Conservation (phyloP, 805 yeast species). For the Pichia scutulata region DNA sequence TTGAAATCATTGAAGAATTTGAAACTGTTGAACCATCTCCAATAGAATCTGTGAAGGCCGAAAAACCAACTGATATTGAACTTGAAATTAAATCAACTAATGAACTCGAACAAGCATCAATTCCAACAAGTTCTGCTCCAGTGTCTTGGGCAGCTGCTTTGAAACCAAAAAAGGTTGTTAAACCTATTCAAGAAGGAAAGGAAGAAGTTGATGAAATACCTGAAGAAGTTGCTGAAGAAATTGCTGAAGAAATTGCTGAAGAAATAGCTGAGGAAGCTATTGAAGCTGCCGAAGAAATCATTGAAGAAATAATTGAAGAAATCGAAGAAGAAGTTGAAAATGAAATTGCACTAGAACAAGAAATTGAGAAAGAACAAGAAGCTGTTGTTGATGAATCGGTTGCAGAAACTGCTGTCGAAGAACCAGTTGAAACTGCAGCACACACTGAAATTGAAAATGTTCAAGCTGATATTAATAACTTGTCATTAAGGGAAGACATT, state of each 20-base stretch:
- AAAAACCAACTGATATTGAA: neutral
- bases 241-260: constrained; percentile 5
- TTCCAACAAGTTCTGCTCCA: constrained; percentile 21
- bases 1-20: constrained; percentile 3
- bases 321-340: constrained; percentile 3
- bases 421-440: constrained; percentile 13
- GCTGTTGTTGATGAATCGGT: too few relatives aligned
- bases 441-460: constrained; percentile 9
- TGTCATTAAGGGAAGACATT: constrained; percentile 1
- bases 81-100: constrained; percentile 1
- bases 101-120: constrained; percentile 16
- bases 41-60: neutral
- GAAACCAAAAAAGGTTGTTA: constrained; percentile 12
- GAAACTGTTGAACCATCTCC: neutral
- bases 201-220: constrained; percentile 6
- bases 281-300: constrained; percentile 6
- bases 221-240: constrained; percentile 3
- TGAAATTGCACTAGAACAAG: constrained; percentile 20
- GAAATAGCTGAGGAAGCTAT: neutral
- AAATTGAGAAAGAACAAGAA: constrained; percentile 32
- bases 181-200: constrained; percentile 5
- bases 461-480: constrained; percentile 8
- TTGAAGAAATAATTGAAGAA: constrained; percentile 8
- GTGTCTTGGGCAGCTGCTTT: constrained; percentile 15
- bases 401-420: constrained; percentile 6